Evolutionary conservation across 768 basidiomycete species (phyloP).

Genomic region (Leucogyrophana mollusca): DNA sequence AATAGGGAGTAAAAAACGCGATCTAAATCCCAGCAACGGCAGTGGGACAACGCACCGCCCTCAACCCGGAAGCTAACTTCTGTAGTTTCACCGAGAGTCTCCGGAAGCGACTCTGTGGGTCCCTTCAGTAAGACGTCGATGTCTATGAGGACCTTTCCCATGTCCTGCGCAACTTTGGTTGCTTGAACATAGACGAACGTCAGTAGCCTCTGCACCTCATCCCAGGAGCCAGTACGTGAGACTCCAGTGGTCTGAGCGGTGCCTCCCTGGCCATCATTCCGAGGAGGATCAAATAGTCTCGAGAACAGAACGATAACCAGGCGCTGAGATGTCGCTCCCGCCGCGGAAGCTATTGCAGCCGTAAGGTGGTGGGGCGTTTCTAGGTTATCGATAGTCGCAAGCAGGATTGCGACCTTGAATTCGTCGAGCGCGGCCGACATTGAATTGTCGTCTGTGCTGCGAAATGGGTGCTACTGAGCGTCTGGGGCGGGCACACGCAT

Average conservation of each 20-base stretch:
- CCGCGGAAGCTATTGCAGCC: slow-evolving; percentile 49
- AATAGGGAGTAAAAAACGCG: slow-evolving; percentile 1
- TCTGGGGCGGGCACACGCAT: too few relatives aligned
- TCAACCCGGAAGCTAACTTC: slow-evolving; percentile 43
- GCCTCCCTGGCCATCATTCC: slow-evolving; percentile 5
- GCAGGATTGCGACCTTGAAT: slow-evolving; percentile 22
- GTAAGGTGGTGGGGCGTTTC: slow-evolving; percentile 55
- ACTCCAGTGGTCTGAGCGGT: slow-evolving; percentile 4
- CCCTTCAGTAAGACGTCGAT: slow-evolving; percentile 75
- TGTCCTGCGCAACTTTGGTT: slow-evolving; percentile 67
- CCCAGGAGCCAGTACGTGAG: slow-evolving; percentile 54
- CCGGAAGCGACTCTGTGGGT: slow-evolving; percentile 42
- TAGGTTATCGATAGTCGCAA: slow-evolving; percentile 54
- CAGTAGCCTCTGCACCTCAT: slow-evolving; percentile 70
- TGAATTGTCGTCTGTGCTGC: too few relatives aligned
- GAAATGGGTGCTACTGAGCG: too few relatives aligned
- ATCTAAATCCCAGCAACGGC: slow-evolving; percentile 3
- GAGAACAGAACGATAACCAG: slow-evolving; percentile 70
- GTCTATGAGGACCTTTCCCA: slow-evolving; percentile 69
- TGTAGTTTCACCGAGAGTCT: slow-evolving; percentile 33
- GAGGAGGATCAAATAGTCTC: slow-evolving; percentile 46
- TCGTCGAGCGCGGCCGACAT: too few relatives aligned
- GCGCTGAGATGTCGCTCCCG: slow-evolving; percentile 39
- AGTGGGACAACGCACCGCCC: slow-evolving; percentile 37
- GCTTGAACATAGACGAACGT: slow-evolving; percentile 85